Base-by-base conservation (phyloP, 1,139 yeast genomes). In the Suhomyces wounanorum region DNA sequence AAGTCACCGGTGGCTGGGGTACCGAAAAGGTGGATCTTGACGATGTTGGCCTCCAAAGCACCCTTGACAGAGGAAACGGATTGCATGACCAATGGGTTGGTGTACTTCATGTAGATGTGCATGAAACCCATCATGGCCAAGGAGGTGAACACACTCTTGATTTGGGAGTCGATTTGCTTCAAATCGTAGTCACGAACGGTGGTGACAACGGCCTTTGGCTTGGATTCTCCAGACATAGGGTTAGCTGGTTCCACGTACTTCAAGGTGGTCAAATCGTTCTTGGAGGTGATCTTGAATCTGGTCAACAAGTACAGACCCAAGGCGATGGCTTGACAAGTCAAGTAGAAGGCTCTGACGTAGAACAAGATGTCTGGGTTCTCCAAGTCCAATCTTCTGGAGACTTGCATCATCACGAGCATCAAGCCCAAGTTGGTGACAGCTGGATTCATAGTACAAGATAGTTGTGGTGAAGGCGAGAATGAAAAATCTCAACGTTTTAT, bases 361-460 rank as follows among this genome's bases (percentile, higher is more conserved):
- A 87, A 75, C 54, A 92, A 78, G 53, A 84, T 81, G 58, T 75
- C 73, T 48, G 96, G 94, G 72, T 94, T 83, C 70, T 92, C 98
- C 75, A 92, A 85, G 70, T 94, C 96, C 58, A 94, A 79, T 68
- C 83, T 84, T 74, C 91, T 90, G 59, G 97, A 84, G 57, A 91
- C 87, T 75, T 94, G 98, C 97, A 92, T 94, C 91, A 91, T 89
- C 79, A 86, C 87, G 69, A 94, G 87, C 97, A 92, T 92, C 82
- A 94, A 75, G 62, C 80, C 89, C 64, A 94, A 76, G 76, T 94
- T 92, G 60, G 91, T 75, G 59, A 91, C 77, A 61, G 96, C 96
- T 47, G 99, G 95, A 68, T 89, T 89, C 88, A 89, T 83, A 18
- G 40, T 38, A 10, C 9, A 14, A 7, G 44, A 31, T 14, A 13